Percentiles rank a stretch among this genome's conserved stretches.
These are phyloP conservation scores for Pelargonium myrrhifolium DNA, from an alignment of 441 rosid species.

Conservation along the genomic window DNA sequence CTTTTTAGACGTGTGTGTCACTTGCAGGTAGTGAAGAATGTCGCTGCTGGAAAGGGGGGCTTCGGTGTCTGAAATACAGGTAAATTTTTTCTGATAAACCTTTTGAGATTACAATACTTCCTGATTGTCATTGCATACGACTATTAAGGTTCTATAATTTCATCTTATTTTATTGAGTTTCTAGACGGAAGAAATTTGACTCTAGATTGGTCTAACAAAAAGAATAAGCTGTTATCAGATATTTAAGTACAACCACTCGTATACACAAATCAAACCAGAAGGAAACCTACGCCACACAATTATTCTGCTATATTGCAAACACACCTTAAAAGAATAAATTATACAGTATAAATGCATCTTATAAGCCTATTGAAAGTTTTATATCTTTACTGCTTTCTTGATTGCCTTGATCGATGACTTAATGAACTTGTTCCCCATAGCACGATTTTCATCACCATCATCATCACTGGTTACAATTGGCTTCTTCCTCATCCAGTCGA, in stretches of 20 bases:
- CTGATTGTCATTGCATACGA: neutral
- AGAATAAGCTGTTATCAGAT: constrained; percentile 36
- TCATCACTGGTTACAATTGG: constrained; percentile 50
- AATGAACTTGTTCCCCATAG: constrained; percentile 49
- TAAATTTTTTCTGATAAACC: neutral
- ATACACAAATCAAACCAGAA: constrained; percentile 11
- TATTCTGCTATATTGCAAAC: constrained; percentile 23
- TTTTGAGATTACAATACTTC: neutral
- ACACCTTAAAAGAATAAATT: constrained; percentile 14
- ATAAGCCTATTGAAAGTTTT: constrained; percentile 2
- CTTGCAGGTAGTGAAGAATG: neutral
- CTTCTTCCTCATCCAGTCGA: constrained; percentile 72
- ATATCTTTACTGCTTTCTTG: constrained; percentile 58
- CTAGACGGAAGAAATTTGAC: neutral
- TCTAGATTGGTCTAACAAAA: constrained; percentile 3
- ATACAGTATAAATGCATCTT: neutral
- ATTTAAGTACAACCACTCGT: constrained; percentile 17
- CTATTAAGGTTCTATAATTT: neutral
- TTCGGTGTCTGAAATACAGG: neutral
- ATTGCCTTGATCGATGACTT: constrained; percentile 62
- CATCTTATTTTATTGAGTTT: neutral
- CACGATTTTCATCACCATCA: constrained; percentile 32
- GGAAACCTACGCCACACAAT: constrained; percentile 21
- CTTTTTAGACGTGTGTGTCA: neutral
- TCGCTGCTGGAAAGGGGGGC: neutral